Evolutionary conservation across 1,139 yeast species (phyloP).

Genomic region (Sugiyamaella neomexicana): DNA sequence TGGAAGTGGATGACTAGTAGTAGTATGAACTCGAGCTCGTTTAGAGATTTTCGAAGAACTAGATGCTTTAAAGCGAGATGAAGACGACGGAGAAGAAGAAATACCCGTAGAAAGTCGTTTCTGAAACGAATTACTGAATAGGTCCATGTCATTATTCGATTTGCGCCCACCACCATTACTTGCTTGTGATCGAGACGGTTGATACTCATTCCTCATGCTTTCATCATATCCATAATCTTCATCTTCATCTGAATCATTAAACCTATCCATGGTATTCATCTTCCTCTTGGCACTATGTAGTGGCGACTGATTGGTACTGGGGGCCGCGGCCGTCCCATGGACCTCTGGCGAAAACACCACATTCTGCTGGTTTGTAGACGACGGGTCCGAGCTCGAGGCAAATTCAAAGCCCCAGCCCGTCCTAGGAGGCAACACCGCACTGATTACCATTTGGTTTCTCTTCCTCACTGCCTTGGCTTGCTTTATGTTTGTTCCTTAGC

Average conservation of each 20-base stretch:
- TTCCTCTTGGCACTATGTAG: slow-evolving; percentile 9
- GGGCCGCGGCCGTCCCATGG: no score
- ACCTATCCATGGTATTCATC: slow-evolving; percentile 10
- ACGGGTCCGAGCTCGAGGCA: slow-evolving; percentile 16
- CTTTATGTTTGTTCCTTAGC: neutral
- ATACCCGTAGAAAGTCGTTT: slow-evolving; percentile 16
- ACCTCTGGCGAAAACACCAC: no score
- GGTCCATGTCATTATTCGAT: slow-evolving; percentile 20
- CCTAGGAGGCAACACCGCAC: slow-evolving; percentile 33
- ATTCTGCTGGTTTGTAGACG: neutral
- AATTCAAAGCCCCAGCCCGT: slow-evolving; percentile 35
- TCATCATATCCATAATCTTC: slow-evolving; percentile 1
- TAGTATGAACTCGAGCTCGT: slow-evolving; percentile 28
- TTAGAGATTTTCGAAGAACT: slow-evolving; percentile 20
- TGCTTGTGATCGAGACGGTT: neutral
- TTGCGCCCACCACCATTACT: neutral
- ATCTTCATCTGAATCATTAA: slow-evolving; percentile 8
- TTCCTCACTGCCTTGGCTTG: neutral
- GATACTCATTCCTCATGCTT: slow-evolving; percentile 3
- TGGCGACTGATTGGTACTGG: neutral
- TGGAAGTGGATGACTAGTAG: slow-evolving; percentile 50
- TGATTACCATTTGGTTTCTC: slow-evolving; percentile 28
- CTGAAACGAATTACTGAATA: slow-evolving; percentile 19
- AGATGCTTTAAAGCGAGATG: slow-evolving; percentile 13
- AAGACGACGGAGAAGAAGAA: no score